Evolutionary conservation across 1,284 basidiomycete genomes (phyloP), one percentile per base, ranked within the genome.

Genomic region (Malassezia obtusa): DNA sequence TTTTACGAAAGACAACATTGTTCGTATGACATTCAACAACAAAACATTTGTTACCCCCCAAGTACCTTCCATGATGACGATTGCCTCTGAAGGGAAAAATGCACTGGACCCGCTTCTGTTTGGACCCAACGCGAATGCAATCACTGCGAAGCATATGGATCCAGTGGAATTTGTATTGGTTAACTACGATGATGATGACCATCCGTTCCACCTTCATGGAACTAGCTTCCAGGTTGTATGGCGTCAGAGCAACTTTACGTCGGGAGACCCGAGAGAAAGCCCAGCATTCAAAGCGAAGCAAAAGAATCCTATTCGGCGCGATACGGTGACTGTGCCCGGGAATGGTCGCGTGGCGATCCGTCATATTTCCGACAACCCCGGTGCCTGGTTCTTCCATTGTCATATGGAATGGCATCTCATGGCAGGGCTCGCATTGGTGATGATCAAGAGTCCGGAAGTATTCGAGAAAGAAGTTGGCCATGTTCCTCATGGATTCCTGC

Each of bases 261-360:
- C 88, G 0, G 76, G 80, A 64, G 86, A 95, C 74, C 80, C 84
- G 0, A 65, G 76, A 3, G 77, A 89, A 52, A 94, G 94, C 77
- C 90, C 89, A 15, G 78, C 51, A 0, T 75, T 86, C 50, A 77
- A 81, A 43, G 89, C 81, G 91, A 71, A 86, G 84, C 80, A 12
- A 84, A 86, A 76, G 1, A 94, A 94, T 76, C 90, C 90, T 1
- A 81, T 89, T 63, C 82, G 89, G n/a, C 80, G 90, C 45, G 89
- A 95, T 73, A 72, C 69, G 0, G 57, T 72, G 32, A 50, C 75
- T 37, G 79, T 89, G 38, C 82, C 83, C 2, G 77, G 79, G 1
- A 77, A 78, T 47, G 75, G 78, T n/a, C 81, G 81, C 1, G 83
- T 79, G 11, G 84, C 82, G 0, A 74, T 88, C 41, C 81, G 85